These are phyloP conservation scores for Leccinellum rugosiceps DNA, from an alignment of 768 basidiomycete species.

Conservation along the genomic window DNA sequence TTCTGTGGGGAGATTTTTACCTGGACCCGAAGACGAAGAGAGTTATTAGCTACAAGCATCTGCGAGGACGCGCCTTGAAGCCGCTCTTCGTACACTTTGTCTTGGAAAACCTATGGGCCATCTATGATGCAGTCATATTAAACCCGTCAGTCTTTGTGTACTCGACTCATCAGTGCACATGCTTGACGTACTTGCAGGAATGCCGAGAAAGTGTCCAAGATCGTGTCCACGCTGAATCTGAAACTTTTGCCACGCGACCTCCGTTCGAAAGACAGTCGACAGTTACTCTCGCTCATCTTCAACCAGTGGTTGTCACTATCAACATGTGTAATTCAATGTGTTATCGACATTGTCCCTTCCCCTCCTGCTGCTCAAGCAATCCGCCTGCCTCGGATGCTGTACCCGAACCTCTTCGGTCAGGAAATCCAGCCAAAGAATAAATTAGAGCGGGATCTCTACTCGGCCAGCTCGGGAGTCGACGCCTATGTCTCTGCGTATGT, in stretches of 20 bases:
- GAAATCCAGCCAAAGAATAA: conserved; percentile 65
- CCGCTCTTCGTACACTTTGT: conserved; percentile 97
- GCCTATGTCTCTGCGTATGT: conserved; percentile 81
- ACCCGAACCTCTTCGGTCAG: conserved; percentile 69
- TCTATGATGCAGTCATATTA: conserved; percentile 85
- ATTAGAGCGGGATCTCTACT: conserved; percentile 80
- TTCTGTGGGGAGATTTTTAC: conserved; percentile 97
- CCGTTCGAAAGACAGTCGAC: conserved; percentile 84
- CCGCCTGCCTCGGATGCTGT: conserved; percentile 88
- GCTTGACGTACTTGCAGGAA: conserved; percentile 54
- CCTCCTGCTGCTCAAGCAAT: conserved; percentile 77
- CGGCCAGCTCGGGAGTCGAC: conserved; percentile 54
- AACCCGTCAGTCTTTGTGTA: conserved; percentile 69
- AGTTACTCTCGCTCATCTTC: conserved; percentile 82
- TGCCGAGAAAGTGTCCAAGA: conserved; percentile 84
- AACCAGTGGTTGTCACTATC: conserved; percentile 96
- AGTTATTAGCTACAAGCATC: conserved; percentile 87
- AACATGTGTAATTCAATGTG: conserved; percentile 85
- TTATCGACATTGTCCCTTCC: conserved; percentile 91
- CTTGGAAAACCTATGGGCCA: conserved; percentile 94
- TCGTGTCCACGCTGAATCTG: conserved; percentile 75
- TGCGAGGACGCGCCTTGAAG: conserved; percentile 83
- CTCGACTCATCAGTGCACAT: neutral
- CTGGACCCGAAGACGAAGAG: conserved; percentile 94
- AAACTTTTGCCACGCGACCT: conserved; percentile 87